Percentiles rank a stretch among this genome's conserved stretches.
Evolutionary conservation across 495 filamentous ascomycete species (phyloP).

Genomic region (Aspergillus affinis): DNA sequence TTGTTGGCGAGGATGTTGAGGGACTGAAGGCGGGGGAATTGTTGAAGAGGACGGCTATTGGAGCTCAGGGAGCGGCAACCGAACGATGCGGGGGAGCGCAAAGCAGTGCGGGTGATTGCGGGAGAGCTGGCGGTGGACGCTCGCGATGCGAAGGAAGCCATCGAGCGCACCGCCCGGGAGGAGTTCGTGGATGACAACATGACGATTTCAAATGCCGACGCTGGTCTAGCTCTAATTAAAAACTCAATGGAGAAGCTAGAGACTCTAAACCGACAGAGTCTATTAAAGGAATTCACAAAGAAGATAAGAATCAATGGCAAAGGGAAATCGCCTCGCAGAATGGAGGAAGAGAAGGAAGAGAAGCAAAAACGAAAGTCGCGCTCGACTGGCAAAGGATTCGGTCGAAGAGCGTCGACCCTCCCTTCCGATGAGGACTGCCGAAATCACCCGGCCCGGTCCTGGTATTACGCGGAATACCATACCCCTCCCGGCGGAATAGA

Average conservation of each 20-base stretch:
- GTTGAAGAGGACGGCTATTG: constrained; percentile 34
- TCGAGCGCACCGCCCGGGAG: constrained; percentile 48
- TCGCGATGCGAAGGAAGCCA: constrained; percentile 43
- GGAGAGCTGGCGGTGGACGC: constrained; percentile 25
- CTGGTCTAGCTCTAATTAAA: constrained; percentile 3
- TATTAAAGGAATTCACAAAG: neutral
- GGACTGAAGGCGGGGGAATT: constrained; percentile 45
- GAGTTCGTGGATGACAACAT: constrained; percentile 24
- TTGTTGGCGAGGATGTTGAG: constrained; percentile 36
- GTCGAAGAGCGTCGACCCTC: constrained; percentile 1
- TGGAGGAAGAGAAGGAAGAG: neutral
- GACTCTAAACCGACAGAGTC: neutral
- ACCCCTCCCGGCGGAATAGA: constrained; percentile 1
- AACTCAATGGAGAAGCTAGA: constrained; percentile 1
- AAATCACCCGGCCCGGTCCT: constrained; percentile 44
- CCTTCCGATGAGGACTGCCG: constrained; percentile 34
- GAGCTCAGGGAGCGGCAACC: constrained; percentile 36
- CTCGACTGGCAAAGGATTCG: neutral
- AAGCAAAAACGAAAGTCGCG: constrained; percentile 6
- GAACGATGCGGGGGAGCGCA: constrained; percentile 31
- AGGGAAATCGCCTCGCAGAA: neutral
- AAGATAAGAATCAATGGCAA: neutral
- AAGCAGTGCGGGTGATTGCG: constrained; percentile 34
- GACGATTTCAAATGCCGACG: constrained; percentile 15
- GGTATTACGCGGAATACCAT: constrained; percentile 21